Base-by-base conservation (phyloP, 257 asterid genomes). In the Apocynum venetum region DNA sequence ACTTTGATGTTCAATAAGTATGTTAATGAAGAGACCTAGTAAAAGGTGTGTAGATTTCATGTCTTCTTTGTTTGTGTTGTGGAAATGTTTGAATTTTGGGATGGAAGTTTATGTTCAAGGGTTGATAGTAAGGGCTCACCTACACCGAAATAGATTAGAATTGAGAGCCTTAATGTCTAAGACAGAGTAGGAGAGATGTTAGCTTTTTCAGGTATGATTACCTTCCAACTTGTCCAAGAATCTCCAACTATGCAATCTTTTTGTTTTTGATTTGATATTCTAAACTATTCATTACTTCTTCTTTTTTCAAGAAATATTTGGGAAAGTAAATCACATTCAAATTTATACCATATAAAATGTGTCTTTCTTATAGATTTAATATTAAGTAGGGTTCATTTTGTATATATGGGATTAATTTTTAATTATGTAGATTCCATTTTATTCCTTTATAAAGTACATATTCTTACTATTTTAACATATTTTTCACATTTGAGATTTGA, bases 81-180 rank as follows among this genome's bases (percentile, higher is more conserved):
- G 56, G 71, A 46, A 71, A 64, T 60, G 10, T 40, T 41, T 75
- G 19, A 47, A 51, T 41, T 36, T 69, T 55, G 61, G 57, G 55
- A 20, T 9, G 31, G 15, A 51, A 10, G n/a, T 40, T 55, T n/a
- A 3, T 35, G 19, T 44, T 15, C 19, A 0, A 49, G 63, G 48
- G 74, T 77, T 76, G 94, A 86, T 80, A 85, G 81, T 77, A 81
- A 90, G 71, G 80, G 71, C 78, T 88, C 77, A 89, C 90, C 94
- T 72, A 86, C 87, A 75, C 70, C 46, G 64, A 74, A n/a, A 78
- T 79, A 69, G 35, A 59, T 59, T 38, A 66, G 75, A 78, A 40
- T 77, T 72, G 78, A 85, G 86, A 88, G 88, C 80, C 92, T 86
- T 89, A 82, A 76, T 75, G 84, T 81, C 79, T 84, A 91, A 92